Evolutionary conservation across 495 filamentous ascomycete genomes (phyloP), one percentile per base, ranked within the genome.

Genomic region (Penicillium verhagenii): DNA sequence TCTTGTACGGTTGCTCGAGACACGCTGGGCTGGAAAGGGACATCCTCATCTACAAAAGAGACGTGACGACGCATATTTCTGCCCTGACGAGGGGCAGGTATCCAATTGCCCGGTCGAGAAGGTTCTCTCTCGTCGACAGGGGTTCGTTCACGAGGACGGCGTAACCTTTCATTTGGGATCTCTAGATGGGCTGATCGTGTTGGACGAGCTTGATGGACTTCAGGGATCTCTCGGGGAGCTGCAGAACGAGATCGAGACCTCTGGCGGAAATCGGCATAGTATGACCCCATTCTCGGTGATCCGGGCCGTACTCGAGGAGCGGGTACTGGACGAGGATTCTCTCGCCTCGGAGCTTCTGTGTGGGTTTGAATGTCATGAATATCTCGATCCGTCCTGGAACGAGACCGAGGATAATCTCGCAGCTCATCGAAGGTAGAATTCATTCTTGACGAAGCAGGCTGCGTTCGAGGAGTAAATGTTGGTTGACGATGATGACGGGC

Each of bases 81-180:
- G 24, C 14, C 24, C 11, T 24, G 13, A 7, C 45, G 16, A 11
- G 16, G 11, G 14, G 52, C 39, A 14, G 48, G 47, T 16, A 46
- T 31, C 16, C 40, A 29, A 39, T 44, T 37, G 42, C 58, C 48
- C 35, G 44, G 28, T n/a, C 60, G 54, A 10, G 26, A 37, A 33
- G 65, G 63, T 37, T 43, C 50, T 19, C 63, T 59, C 33, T 68
- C 65, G 24, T 45, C 16, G 13, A 63, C 58, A 7, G 59, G 59
- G 4, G 65, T 55, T 23, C 55, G 47, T 43, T 66, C 60, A 38
- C 68, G 58, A 43, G 57, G 60, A 6, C n/a, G 33, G 16, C 31
- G 35, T 9, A 10, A 14, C 26, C 6, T 1, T 19, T 31, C 10
- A 14, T 9, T 25, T 24, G 19, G 13, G 14, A 3, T 35, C 0